A percentile compares a stretch with the other conserved stretches of the same genome.
phyloP scores from a whole-genome alignment of 176 grass and related monocot species.

The Rhynchospora pubera region DNA sequence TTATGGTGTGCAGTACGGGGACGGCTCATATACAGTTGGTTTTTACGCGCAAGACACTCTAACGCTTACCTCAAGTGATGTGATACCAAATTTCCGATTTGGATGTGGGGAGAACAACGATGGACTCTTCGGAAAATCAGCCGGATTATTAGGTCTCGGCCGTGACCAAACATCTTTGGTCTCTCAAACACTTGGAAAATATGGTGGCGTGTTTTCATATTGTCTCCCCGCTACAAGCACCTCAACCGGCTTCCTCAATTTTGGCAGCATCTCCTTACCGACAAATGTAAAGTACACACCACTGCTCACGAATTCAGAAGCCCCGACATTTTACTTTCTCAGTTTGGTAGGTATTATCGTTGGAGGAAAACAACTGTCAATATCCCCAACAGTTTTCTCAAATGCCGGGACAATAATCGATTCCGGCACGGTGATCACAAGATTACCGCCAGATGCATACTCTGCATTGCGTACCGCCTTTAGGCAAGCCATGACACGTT shows the following conservation, averaged over 20 bases:
- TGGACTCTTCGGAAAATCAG: slow-evolving; percentile 50
- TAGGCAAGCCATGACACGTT: slow-evolving; percentile 41
- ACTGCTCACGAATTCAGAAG: slow-evolving; percentile 26
- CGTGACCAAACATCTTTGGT: slow-evolving; percentile 44
- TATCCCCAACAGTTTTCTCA: slow-evolving; percentile 39
- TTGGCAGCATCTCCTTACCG: slow-evolving; percentile 22
- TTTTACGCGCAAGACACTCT: slow-evolving; percentile 64
- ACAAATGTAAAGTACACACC: slow-evolving; percentile 45
- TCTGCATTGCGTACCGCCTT: slow-evolving; percentile 39
- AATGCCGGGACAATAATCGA: slow-evolving; percentile 53
- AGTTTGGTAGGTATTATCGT: slow-evolving; percentile 45
- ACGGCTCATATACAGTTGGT: slow-evolving; percentile 59
- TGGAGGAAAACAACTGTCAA: slow-evolving; percentile 23
- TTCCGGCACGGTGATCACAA: slow-evolving; percentile 86
- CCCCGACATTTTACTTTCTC: slow-evolving; percentile 76
- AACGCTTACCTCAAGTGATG: slow-evolving; percentile 27
- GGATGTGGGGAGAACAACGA: slow-evolving; percentile 64
- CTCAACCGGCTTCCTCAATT: slow-evolving; percentile 50
- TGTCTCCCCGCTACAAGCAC: slow-evolving; percentile 45
- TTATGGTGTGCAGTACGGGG: slow-evolving; percentile 55
- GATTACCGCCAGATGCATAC: slow-evolving; percentile 64
- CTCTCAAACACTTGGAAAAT: slow-evolving; percentile 40
- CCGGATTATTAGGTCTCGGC: slow-evolving; percentile 69
- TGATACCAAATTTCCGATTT: slow-evolving; percentile 13
- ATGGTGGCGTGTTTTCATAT: slow-evolving; percentile 60